Conservation (phyloP, 805 yeast species). For the Deakozyma indianensis region DNA sequence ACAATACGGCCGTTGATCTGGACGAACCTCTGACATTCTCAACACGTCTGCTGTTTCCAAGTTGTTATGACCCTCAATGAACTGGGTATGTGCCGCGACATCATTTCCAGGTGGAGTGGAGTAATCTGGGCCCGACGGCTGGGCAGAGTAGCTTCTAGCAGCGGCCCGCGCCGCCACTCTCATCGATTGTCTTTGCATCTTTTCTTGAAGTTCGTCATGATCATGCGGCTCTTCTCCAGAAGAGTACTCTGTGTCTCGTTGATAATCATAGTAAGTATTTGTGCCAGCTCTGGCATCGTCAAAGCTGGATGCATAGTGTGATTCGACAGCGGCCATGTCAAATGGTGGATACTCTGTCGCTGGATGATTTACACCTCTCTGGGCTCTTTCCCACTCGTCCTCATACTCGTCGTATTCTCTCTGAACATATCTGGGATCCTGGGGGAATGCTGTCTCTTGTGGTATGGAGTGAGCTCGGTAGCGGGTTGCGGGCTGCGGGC, state of each 20-base stretch:
- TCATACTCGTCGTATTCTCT: too few relatives aligned
- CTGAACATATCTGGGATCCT: too few relatives aligned
- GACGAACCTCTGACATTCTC: not conserved
- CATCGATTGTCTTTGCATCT: not conserved
- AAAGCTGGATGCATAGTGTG: too few relatives aligned
- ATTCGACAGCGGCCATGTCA: too few relatives aligned
- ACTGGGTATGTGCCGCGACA: not conserved
- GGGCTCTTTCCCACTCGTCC: too few relatives aligned
- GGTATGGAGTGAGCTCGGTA: too few relatives aligned
- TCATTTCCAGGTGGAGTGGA: not conserved
- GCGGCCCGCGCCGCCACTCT: not conserved
- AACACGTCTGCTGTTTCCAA: not conserved
- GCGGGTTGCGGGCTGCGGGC: too few relatives aligned
- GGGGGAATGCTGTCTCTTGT: too few relatives aligned
- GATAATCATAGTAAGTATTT: too few relatives aligned
- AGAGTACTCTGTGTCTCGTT: not conserved
- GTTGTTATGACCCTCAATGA: not conserved
- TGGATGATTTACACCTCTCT: too few relatives aligned
- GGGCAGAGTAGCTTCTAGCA: not conserved
- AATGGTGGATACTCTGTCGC: too few relatives aligned
- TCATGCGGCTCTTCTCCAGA: not conserved
- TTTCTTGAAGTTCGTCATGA: not conserved
- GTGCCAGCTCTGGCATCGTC: too few relatives aligned
- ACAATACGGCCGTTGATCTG: conserved; percentile 6
- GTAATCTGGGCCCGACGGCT: not conserved